Conservation (phyloP, 352 stramenopile genomes). For the Blastocystis sp. region DNA sequence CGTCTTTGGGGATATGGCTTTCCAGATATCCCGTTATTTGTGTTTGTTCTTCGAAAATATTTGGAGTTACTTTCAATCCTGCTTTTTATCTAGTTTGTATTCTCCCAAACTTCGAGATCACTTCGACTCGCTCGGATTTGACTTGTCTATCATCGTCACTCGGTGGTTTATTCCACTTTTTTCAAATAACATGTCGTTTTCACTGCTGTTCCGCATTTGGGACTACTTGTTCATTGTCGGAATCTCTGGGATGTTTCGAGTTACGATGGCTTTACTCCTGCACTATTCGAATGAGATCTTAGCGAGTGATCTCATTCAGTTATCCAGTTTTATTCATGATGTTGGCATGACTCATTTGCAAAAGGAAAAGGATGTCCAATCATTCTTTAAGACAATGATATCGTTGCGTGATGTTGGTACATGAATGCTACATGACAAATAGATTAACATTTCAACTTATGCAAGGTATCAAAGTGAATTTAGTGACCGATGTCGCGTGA, state of each 20-base stretch:
- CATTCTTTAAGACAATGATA: neutral
- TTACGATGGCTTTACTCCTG: constrained; percentile 2
- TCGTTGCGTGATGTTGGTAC: neutral
- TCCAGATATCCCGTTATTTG: constrained; percentile 17
- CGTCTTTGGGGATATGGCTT: constrained; percentile 52
- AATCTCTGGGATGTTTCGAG: constrained; percentile 8
- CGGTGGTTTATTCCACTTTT: constrained; percentile 60
- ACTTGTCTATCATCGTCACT: constrained; percentile 53
- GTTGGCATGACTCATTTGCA: neutral
- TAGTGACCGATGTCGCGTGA: neutral
- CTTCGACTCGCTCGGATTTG: constrained; percentile 47
- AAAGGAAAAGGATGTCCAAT: constrained; percentile 10
- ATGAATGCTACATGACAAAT: neutral
- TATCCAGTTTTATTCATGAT: constrained; percentile 17
- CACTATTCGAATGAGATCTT: neutral
- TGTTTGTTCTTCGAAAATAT: constrained; percentile 31
- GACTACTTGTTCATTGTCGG: constrained; percentile 50
- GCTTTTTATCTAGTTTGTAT: neutral
- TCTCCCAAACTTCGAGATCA: constrained; percentile 31
- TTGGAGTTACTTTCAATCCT: neutral
- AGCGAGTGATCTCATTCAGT: neutral
- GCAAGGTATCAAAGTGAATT: neutral
- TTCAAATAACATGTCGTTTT: constrained; percentile 3
- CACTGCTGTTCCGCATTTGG: constrained; percentile 22
- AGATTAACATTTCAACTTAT: neutral